Conservation (phyloP, 2,329 filamentous ascomycete species). For the Pseudogymnoascus sp. region DNA sequence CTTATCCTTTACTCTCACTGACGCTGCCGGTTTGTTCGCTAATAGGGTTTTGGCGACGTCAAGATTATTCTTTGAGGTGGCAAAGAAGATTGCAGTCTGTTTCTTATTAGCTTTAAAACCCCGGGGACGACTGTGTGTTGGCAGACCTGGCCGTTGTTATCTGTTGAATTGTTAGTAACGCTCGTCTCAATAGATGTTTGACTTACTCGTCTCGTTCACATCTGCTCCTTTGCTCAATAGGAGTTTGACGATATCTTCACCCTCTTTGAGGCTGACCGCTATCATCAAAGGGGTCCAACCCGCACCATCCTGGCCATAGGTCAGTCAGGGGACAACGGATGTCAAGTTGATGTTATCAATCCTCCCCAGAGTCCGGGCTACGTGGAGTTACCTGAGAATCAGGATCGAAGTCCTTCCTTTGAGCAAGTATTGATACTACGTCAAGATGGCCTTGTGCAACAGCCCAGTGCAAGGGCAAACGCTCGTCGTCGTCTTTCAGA, state of each 20-base stretch:
- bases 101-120: conserved; percentile 7
- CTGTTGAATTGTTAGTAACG: conserved; percentile 29
- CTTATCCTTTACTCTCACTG: conserved; percentile 71
- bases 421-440: conserved; percentile 65
- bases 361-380: neutral
- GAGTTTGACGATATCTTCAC: conserved; percentile 58
- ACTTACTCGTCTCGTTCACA: conserved; percentile 61
- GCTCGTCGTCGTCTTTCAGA: conserved; percentile 72
- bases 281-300: conserved; percentile 86
- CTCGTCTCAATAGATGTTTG: too few species aligned
- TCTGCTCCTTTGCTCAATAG: conserved; percentile 64
- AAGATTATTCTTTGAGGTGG: conserved; percentile 81
- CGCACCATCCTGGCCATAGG: conserved; percentile 52
- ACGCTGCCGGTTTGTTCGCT: conserved; percentile 58
- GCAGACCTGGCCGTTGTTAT: conserved; percentile 55
- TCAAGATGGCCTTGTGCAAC: conserved; percentile 70
- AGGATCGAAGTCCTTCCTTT: conserved; percentile 67
- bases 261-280: conserved; percentile 64
- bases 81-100: conserved; percentile 83
- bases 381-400: conserved; percentile 59
- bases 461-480: conserved; percentile 91
- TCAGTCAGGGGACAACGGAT: neutral
- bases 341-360: neutral
- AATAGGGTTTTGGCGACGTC: conserved; percentile 74
- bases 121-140: neutral